phyloP scores from a whole-genome alignment of 805 yeast species.

The Maudiozyma serrabonitensis region DNA sequence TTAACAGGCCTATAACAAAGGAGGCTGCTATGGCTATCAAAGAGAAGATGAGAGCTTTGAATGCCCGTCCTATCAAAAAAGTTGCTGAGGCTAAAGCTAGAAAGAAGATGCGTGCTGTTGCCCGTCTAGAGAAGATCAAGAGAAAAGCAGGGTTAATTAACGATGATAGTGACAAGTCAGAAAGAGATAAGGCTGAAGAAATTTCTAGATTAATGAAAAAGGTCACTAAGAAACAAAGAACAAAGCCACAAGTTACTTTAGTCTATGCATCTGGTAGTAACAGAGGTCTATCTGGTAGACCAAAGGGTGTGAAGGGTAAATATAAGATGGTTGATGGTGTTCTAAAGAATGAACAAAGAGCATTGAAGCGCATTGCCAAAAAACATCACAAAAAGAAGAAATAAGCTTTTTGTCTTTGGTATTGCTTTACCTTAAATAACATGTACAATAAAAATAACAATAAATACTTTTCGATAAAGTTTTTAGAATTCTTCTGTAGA shows the following conservation, averaged over 20 bases:
- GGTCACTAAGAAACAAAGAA: conserved; percentile 58
- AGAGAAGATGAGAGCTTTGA: conserved; percentile 68
- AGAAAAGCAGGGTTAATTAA: conserved; percentile 88
- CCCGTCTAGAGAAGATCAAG: conserved; percentile 77
- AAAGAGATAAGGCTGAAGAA: conserved; percentile 90
- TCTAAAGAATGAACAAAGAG: conserved; percentile 94
- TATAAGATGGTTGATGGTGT: conserved; percentile 99
- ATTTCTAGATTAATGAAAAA: conserved; percentile 78
- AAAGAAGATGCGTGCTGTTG: conserved; percentile 85
- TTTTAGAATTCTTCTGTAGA: not conserved
- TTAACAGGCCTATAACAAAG: conserved; percentile 86
- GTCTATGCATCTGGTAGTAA: conserved; percentile 83
- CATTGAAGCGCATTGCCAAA: conserved; percentile 81
- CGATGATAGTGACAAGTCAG: conserved; percentile 80
- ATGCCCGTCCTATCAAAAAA: conserved; percentile 97
- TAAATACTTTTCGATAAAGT: not conserved
- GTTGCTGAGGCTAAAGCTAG: conserved; percentile 97
- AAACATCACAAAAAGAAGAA: conserved; percentile 53
- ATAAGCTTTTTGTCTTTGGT: conserved; percentile 2
- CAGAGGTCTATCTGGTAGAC: conserved; percentile 86
- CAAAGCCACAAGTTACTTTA: conserved; percentile 74
- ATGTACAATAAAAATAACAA: not conserved
- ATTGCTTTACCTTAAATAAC: not conserved
- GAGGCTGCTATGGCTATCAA: conserved; percentile 77
- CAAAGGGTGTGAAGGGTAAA: conserved; percentile 92